Evolutionary conservation across 2,329 filamentous ascomycete genomes (phyloP).

Genomic region (Verticillium longisporum): DNA sequence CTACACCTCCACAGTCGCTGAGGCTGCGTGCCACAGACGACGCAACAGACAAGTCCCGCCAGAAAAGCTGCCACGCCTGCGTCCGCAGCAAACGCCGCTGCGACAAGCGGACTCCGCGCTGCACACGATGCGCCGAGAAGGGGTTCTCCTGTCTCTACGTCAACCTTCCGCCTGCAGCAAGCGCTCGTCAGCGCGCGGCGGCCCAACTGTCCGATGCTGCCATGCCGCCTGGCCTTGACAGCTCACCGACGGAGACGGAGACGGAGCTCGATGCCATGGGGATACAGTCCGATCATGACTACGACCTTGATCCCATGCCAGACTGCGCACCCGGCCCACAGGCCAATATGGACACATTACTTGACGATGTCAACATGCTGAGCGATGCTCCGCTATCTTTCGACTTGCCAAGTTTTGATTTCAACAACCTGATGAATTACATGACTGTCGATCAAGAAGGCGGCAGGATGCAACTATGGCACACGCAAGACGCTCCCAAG

Average conservation of each 20-base stretch:
- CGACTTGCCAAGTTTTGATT: conserved; percentile 25
- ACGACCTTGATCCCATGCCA: neutral
- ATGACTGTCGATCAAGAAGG: conserved; percentile 4
- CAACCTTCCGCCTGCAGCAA: neutral
- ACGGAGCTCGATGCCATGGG: neutral
- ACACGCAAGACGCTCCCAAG: neutral
- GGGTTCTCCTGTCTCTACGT: conserved; percentile 30
- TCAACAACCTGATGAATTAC: conserved; percentile 11
- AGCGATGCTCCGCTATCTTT: neutral
- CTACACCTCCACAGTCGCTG: neutral
- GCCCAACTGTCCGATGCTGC: neutral
- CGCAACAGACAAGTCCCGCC: conserved; percentile 15
- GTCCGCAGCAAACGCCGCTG: conserved; percentile 38
- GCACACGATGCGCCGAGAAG: conserved; percentile 33
- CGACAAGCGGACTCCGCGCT: conserved; percentile 34
- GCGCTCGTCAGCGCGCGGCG: neutral
- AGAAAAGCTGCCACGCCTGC: conserved; percentile 41
- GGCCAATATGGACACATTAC: neutral
- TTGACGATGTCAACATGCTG: neutral
- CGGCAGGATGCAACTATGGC: neutral
- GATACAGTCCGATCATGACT: neutral
- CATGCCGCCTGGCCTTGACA: neutral
- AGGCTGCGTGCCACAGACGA: neutral
- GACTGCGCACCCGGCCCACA: neutral
- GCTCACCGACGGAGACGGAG: neutral